Base-by-base conservation (phyloP, 1,284 basidiomycete species). In the Rhodotorula mucilaginosa region DNA sequence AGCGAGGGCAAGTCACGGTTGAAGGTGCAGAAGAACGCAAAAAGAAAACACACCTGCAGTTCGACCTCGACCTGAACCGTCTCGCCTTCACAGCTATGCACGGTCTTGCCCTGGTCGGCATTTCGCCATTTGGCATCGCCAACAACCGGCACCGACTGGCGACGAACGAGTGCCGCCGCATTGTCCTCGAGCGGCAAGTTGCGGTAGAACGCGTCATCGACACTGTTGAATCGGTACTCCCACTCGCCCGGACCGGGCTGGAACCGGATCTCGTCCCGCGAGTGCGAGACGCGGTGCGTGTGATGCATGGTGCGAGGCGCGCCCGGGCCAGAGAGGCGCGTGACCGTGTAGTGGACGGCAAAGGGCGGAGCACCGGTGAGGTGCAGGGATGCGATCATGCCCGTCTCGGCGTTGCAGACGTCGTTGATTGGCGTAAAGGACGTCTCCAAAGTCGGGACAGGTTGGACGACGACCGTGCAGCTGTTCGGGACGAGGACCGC, bases 321-420 rank as follows among this genome's bases (percentile, higher is more conserved):
- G 52, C 46, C 52, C 26, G 68, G 18, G 39, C 58, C 83, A 76
- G 87, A 81, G 7, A 84, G 82, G 77, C 64, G 59, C 19, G 75
- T 74, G 46, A 76, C 31, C 1, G 67, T 62, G 83, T 94, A 93
- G 80, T 88, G 88, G 10, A 95, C 86, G 61, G 85, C 84, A 86
- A 97, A 98, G 2, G 96, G 96, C 48, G 94, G 90, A 2, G 88
- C 90, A 29, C 96, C 96, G 57, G 90, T 91, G 58, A 98, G 85
- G 62, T 94, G 87, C 59, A 97, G 88, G 19, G 89, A 88, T 8
- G 92, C 92, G 39, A 90, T 90, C 63, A 96, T 90, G 15, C 96
- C 96, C 39, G 92, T 94, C 76, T 97, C 93, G 19, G 94, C 93
- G 49, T 93, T 93, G 80, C 94, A 97, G 72, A 70, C 76, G 65